Evolutionary conservation across 1,284 basidiomycete species (phyloP).

Genomic region (Tausonia pullulans): DNA sequence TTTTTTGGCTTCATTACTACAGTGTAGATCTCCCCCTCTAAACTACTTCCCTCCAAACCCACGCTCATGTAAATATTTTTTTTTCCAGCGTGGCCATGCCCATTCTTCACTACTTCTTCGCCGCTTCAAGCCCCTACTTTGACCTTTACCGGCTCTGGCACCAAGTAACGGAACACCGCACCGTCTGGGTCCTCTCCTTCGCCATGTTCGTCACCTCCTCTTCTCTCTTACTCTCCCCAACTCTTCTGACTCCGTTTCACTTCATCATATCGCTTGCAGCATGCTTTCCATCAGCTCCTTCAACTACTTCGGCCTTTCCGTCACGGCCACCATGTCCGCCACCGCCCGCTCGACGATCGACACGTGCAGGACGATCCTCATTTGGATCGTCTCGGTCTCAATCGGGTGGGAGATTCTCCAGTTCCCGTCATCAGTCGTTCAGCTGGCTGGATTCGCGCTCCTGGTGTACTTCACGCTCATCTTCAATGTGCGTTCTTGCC

Average conservation of each 20-base stretch:
- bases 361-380: slow-evolving; percentile 74
- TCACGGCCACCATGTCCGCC: slow-evolving; percentile 80
- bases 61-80: too few species aligned
- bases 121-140: slow-evolving; percentile 30
- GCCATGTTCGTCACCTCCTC: slow-evolving; percentile 34
- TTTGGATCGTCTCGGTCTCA: slow-evolving; percentile 58
- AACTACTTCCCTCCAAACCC: too few species aligned
- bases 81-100: slow-evolving; percentile 47
- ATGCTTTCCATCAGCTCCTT: slow-evolving; percentile 79
- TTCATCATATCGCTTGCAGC: slow-evolving; percentile 35
- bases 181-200: slow-evolving; percentile 64
- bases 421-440: slow-evolving; percentile 71
- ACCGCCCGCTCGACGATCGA: slow-evolving; percentile 79
- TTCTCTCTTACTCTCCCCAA: not conserved
- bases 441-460: slow-evolving; percentile 77
- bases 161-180: slow-evolving; percentile 70
- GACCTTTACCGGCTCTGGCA: slow-evolving; percentile 81
- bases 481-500: slow-evolving; percentile 41
- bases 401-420: slow-evolving; percentile 87
- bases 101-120: slow-evolving; percentile 40
- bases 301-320: slow-evolving; percentile 90
- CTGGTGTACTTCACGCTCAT: slow-evolving; percentile 54
- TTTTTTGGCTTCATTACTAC: slow-evolving; percentile 77
- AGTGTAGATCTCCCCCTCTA: not conserved
- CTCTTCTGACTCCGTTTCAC: not conserved